A percentile compares a stretch with the other conserved stretches of the same genome.
These are phyloP conservation scores for Yamadazyma aaseri DNA, from an alignment of 1,139 yeast species.

Conservation along the genomic window DNA sequence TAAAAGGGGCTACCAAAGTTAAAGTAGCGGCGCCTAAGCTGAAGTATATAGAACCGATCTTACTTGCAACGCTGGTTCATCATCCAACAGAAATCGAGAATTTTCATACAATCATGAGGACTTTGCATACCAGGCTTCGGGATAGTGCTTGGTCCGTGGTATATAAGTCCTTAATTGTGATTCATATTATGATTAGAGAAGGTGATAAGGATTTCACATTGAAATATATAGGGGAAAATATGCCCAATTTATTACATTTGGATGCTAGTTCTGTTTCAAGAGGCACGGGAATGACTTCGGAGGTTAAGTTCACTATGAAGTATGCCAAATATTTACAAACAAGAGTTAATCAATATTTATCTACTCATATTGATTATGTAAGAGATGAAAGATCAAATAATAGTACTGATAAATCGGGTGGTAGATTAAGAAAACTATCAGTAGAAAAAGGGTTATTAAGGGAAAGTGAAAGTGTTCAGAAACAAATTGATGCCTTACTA, in stretches of 20 bases:
- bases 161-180: conserved; percentile 77
- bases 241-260: conserved; percentile 56
- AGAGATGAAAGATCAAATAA: conserved; percentile 61
- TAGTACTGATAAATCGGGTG: conserved; percentile 46
- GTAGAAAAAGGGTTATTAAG: conserved; percentile 83
- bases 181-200: conserved; percentile 90
- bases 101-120: conserved; percentile 66
- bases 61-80: conserved; percentile 64
- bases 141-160: conserved; percentile 91
- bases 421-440: conserved; percentile 59
- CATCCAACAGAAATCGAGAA: conserved; percentile 48
- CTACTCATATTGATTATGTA: conserved; percentile 72
- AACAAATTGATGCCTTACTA: conserved; percentile 73
- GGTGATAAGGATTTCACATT: conserved; percentile 76
- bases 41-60: conserved; percentile 89
- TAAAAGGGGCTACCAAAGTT: conserved; percentile 49
- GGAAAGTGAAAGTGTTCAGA: conserved; percentile 82
- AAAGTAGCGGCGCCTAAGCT: conserved; percentile 97
- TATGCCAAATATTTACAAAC: conserved; percentile 71
- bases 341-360: conserved; percentile 67
- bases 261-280: conserved; percentile 30
- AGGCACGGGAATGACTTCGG: conserved; percentile 40
- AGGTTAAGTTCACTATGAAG: conserved; percentile 60
- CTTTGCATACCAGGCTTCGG: conserved; percentile 58
- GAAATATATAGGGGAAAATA: conserved; percentile 57